Percentiles rank a stretch among this genome's conserved stretches.
phyloP scores from a whole-genome alignment of 2,329 filamentous ascomycete species.

The Diaporthe longicolla region DNA sequence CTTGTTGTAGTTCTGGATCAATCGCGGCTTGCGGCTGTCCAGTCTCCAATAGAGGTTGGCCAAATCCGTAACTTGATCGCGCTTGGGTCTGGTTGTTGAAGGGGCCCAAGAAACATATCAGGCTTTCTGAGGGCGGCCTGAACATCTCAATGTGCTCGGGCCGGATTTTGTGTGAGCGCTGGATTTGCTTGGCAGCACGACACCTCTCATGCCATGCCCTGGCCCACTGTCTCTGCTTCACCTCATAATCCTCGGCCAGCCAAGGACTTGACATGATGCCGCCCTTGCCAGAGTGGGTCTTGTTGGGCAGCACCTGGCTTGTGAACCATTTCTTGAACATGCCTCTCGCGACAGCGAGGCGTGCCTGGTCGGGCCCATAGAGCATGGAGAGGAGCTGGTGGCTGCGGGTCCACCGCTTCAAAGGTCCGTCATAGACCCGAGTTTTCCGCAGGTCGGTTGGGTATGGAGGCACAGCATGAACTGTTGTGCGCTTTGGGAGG shows the following conservation, averaged over 20 bases:
- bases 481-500: slow-evolving; percentile 28
- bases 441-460: slow-evolving; percentile 50
- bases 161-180: slow-evolving; percentile 42
- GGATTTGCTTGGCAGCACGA: slow-evolving; percentile 39
- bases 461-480: slow-evolving; percentile 53
- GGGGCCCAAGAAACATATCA: slow-evolving; percentile 49
- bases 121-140: slow-evolving; percentile 42
- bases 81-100: slow-evolving; percentile 47
- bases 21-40: slow-evolving; percentile 51
- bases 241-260: slow-evolving; percentile 55
- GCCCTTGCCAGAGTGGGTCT: slow-evolving; percentile 47
- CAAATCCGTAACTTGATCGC: slow-evolving; percentile 34
- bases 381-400: slow-evolving; percentile 56
- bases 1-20: slow-evolving; percentile 46
- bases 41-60: slow-evolving; percentile 47
- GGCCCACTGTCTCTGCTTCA: slow-evolving; percentile 51
- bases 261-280: slow-evolving; percentile 56
- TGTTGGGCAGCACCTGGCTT: slow-evolving; percentile 58
- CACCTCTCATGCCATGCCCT: slow-evolving; percentile 48
- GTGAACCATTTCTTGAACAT: slow-evolving; percentile 59
- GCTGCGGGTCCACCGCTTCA: slow-evolving; percentile 54
- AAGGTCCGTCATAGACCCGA: slow-evolving; percentile 55
- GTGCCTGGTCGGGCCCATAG: slow-evolving; percentile 57
- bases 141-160: slow-evolving; percentile 41
- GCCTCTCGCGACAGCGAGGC: slow-evolving; percentile 54